phyloP scores from a whole-genome alignment of 108 stramenopile genomes.

The Fragilariopsis cylindrus region DNA sequence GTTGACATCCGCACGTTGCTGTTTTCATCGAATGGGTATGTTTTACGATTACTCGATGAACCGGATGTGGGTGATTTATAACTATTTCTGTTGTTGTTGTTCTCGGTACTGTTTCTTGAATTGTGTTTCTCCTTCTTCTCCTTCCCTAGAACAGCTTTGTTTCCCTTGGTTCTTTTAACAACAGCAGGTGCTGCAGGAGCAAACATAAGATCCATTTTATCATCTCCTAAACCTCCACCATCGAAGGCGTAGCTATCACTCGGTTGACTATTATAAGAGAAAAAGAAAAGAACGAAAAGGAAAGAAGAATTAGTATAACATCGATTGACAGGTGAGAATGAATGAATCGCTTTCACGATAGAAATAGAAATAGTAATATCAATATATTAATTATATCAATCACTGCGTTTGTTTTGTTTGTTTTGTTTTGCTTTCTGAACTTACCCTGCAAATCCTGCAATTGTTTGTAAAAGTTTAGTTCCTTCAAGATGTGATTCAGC shows the following conservation, averaged over 20 bases:
- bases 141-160: constrained; percentile 23
- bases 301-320: too few species aligned
- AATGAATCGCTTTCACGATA: background rate
- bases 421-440: background rate
- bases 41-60: background rate
- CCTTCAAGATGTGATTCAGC: constrained; percentile 38
- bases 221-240: constrained; percentile 20
- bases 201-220: constrained; percentile 21
- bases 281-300: background rate
- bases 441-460: constrained; percentile 50
- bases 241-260: constrained; percentile 22
- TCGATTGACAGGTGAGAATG: background rate
- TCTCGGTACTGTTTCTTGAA: background rate
- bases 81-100: background rate
- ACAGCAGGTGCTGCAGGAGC: constrained; percentile 29
- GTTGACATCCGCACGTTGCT: background rate
- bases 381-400: background rate
- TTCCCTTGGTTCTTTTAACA: constrained; percentile 28
- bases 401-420: too few species aligned
- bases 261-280: constrained; percentile 25
- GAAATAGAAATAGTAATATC: background rate
- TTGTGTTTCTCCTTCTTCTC: constrained; percentile 14
- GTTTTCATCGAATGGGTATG: background rate
- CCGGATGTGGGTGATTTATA: background rate
- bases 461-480: constrained; percentile 38